Conservation (phyloP, 306 rosid species). For the Benincasa hispida region DNA sequence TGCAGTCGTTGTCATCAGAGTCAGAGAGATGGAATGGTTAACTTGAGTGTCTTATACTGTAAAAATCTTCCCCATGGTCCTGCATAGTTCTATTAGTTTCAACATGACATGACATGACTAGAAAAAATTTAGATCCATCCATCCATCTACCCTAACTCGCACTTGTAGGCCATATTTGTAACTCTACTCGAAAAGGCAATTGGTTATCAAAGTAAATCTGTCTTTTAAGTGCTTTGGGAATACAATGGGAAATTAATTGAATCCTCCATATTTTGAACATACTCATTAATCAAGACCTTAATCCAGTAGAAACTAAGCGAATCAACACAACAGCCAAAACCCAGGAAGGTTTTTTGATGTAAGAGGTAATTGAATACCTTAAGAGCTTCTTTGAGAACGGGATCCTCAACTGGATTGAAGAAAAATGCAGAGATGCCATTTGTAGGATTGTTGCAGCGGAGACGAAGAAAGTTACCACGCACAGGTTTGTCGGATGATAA, state of each 20-base stretch:
- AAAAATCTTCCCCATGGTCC: not conserved
- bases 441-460: not conserved
- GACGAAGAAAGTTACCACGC: not conserved
- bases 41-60: not conserved
- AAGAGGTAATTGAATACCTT: constrained; percentile 37
- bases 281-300: not conserved
- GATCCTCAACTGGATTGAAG: constrained; percentile 60
- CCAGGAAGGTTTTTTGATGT: not conserved
- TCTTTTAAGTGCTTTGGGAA: not conserved
- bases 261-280: not conserved
- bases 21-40: not conserved
- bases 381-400: constrained; percentile 50
- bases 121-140: not conserved
- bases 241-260: not conserved
- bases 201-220: not conserved
- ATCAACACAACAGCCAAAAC: not conserved
- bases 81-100: not conserved
- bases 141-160: not conserved
- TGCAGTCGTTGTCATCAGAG: not conserved
- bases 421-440: constrained; percentile 35
- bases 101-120: not conserved
- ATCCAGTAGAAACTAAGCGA: not conserved
- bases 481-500: not conserved
- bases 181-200: not conserved
- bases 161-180: not conserved